phyloP scores from a whole-genome alignment of 768 basidiomycete species.

The Asterophora parasitica region DNA sequence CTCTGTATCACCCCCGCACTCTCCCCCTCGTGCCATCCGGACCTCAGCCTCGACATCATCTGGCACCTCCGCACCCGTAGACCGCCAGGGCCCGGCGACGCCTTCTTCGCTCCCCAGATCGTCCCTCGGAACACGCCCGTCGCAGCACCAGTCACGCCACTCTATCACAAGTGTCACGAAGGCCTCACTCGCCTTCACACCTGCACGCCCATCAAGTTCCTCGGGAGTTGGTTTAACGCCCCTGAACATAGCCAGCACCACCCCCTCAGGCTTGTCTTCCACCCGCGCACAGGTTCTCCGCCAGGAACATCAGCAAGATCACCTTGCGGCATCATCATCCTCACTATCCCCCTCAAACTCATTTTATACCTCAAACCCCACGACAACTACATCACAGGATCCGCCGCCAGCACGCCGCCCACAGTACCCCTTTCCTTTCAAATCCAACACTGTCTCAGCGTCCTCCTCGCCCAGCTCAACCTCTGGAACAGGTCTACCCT shows the following conservation, averaged over 20 bases:
- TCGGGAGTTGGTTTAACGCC: too few species aligned
- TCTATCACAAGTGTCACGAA: not conserved
- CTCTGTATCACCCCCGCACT: slow-evolving; percentile 20
- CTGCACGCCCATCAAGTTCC: too few species aligned
- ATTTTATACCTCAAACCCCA: slow-evolving; percentile 11
- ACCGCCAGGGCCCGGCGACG: slow-evolving; percentile 6
- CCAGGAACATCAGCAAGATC: slow-evolving; percentile 8
- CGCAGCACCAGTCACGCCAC: slow-evolving; percentile 7
- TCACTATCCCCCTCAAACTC: slow-evolving; percentile 18
- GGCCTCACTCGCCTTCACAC: not conserved
- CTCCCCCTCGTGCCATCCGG: slow-evolving; percentile 26
- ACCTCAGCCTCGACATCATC: slow-evolving; percentile 6
- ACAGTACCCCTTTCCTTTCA: slow-evolving; percentile 23
- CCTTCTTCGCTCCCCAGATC: slow-evolving; percentile 11
- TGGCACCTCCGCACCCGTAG: not conserved
- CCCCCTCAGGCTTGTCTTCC: slow-evolving; percentile 3
- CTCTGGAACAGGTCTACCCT: slow-evolving; percentile 1
- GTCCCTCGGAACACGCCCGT: slow-evolving; percentile 2
- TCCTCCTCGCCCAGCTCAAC: slow-evolving; percentile 11
- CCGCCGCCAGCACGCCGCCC: slow-evolving; percentile 4
- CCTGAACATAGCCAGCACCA: not conserved
- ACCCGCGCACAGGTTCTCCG: slow-evolving; percentile 14
- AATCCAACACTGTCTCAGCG: slow-evolving; percentile 24
- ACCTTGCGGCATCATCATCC: slow-evolving; percentile 10
- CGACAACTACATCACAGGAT: not conserved